Conservation (phyloP, 2,329 filamentous ascomycete species). For the Microascus cirrosus region DNA sequence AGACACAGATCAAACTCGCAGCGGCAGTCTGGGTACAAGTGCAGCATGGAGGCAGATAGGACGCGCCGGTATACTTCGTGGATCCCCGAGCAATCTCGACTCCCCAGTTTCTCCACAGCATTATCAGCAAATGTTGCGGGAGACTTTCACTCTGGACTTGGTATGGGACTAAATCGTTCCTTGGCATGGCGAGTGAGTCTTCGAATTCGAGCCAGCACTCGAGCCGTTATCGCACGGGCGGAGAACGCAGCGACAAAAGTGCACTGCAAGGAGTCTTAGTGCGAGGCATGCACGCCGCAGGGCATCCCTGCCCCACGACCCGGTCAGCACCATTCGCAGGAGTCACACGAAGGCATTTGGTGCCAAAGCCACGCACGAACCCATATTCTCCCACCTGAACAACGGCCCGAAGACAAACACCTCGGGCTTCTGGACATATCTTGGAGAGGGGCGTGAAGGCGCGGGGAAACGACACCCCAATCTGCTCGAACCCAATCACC, state of each 20-base stretch:
- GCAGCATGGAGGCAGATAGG: neutral
- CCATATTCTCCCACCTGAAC: slow-evolving; percentile 1
- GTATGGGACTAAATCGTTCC: neutral
- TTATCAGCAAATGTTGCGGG: neutral
- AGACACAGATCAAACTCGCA: neutral
- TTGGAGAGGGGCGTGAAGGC: neutral
- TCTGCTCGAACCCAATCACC: neutral
- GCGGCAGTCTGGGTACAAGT: neutral
- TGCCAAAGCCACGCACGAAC: neutral
- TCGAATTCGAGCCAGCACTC: neutral
- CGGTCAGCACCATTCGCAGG: neutral
- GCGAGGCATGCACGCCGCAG: neutral
- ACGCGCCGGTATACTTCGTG: neutral
- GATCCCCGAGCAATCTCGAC: neutral
- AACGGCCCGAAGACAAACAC: slow-evolving; percentile 1
- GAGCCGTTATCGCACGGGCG: neutral
- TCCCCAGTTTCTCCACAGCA: neutral
- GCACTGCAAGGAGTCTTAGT: neutral
- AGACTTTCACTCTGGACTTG: neutral
- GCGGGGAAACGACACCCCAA: neutral
- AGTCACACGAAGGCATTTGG: neutral
- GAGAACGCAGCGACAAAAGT: neutral
- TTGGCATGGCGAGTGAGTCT: too few species aligned
- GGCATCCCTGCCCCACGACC: neutral
- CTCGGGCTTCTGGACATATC: neutral